These are phyloP conservation scores for Phytophthora crassamura DNA, from an alignment of 352 stramenopile genomes.

Conservation along the genomic window DNA sequence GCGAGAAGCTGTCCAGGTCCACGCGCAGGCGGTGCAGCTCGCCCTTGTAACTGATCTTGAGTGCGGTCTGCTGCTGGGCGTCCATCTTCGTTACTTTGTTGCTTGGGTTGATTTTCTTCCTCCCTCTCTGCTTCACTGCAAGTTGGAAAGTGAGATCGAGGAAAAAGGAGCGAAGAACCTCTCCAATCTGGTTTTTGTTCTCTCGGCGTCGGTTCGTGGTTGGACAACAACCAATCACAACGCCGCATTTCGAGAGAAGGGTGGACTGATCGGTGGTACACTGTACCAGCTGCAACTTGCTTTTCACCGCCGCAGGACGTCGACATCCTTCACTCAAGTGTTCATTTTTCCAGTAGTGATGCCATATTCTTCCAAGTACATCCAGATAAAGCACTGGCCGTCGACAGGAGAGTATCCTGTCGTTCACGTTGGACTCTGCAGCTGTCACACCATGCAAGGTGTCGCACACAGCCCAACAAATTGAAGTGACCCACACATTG, in stretches of 20 bases:
- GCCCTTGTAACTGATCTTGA: conserved; percentile 87
- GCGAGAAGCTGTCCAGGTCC: conserved; percentile 58
- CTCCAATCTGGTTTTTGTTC: conserved; percentile 32
- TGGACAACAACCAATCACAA: conserved; percentile 24
- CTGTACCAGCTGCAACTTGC: neutral
- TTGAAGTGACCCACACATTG: neutral
- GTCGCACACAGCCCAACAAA: too few relatives aligned
- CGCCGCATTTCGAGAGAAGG: conserved; percentile 9
- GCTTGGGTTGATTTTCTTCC: conserved; percentile 1
- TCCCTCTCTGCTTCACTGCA: conserved; percentile 18
- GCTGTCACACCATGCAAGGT: too few relatives aligned
- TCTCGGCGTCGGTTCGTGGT: conserved; percentile 28
- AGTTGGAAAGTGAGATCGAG: conserved; percentile 44
- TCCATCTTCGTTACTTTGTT: conserved; percentile 43
- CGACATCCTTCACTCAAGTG: neutral
- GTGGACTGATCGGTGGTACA: conserved; percentile 29
- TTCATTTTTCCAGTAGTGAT: too few relatives aligned
- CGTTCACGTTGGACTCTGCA: too few relatives aligned
- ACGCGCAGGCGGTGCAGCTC: conserved; percentile 85
- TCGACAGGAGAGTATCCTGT: too few relatives aligned
- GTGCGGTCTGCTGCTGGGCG: conserved; percentile 58
- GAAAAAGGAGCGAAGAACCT: conserved; percentile 10
- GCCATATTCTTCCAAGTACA: too few relatives aligned
- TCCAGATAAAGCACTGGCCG: too few relatives aligned
- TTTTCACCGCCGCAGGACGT: neutral